Base-by-base conservation (phyloP, 2,329 filamentous ascomycete species). In the Nigrospora sphaerica region DNA sequence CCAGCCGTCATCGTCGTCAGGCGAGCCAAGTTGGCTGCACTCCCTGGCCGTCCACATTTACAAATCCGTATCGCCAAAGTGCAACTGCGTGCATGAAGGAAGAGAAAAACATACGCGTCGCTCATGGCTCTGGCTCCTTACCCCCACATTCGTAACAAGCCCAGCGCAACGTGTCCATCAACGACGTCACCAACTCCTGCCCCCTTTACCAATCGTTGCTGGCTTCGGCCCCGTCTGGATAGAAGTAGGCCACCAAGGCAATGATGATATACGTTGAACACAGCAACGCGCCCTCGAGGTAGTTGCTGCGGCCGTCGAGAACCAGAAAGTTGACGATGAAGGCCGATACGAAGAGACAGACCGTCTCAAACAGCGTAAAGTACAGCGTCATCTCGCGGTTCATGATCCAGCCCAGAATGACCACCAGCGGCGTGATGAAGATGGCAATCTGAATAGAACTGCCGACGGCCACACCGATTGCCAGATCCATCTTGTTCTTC, bases 311-410 rank as follows among this genome's bases (percentile, higher is more conserved):
- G 12, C 88, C 88, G 58, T 95, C 89, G 50, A 92, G 72, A 42
- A 95, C 88, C 49, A 95, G 69, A 62, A 93, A 95, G 67, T 92
- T 93, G 66, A 92, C 87, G 52, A 95, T 89, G 53, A 95, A 83
- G 9, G 89, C 83, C 44, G 82, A 86, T 44, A 92, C 81, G 65
- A 95, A 95, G 58, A 95, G 78, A 47, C 85, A 88, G 18, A 93
- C 86, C 0, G 88, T 95, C 75, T 95, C 88, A 65, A 95, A 95
- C 42, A 89, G 76, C 49, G 88, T 88, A 65, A 95, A 95, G 70
- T 92, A 90, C 32, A 95, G 74, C 28, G 85, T 78, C 82, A 88
- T 86, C n/a, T 82, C 73, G 49, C 77, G 77, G 50, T 74, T 67
- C 63, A 86, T 76, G 49, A 75, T 76, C 84, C 84, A 88, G n/a